Base-by-base conservation (phyloP, 805 yeast genomes). In the Monosporozyma servazzii region DNA sequence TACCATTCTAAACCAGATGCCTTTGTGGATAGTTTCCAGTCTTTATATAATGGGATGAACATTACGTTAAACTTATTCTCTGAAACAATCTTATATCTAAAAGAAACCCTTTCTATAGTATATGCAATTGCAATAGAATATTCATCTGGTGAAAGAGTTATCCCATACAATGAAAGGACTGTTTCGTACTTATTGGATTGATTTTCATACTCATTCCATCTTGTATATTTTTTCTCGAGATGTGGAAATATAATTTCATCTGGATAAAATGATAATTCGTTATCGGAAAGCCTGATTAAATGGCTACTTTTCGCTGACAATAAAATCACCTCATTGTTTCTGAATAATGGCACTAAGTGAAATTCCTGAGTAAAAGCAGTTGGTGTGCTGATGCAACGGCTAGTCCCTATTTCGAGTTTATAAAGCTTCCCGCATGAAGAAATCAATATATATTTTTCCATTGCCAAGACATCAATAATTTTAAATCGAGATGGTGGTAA, bases 1-100 rank as follows among this genome's bases (percentile, higher is more conserved):
- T 64, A 68, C 68, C 68, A 64, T 10, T 67, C 68, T 25, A 66
- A 48, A 2, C 69, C 70, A 30, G 59, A 47, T 1, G 67, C 61
- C 27, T 53, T 53, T 6, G 55, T 49, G 1, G 63, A 56, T 15
- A 65, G 52, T 15, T 51, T 44, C 71, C 71, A 68, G 7, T 48
- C 41, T 2, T 58, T 58, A 46, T 54, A 51, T 29, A 68, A 48
- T 3, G 70, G 69, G 1, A 66, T 42, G 42, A 66, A 56, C 37
- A 58, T 54, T 2, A 66, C 48, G 44, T 58, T 54, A 25, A 58
- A 58, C 21, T 57, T 62, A 18, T 53, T 54, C 44, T 63, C 65
- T 10, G 69, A 62, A 0, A 58, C 61, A 17, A 65, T 66, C 33
- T 56, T 52, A 52, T 67, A 68, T 42, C 62, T 62, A 11, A 63